These are phyloP conservation scores for Dictyostelium intermedium DNA, from an alignment of 78 protist genomes.

Conservation along the genomic window DNA sequence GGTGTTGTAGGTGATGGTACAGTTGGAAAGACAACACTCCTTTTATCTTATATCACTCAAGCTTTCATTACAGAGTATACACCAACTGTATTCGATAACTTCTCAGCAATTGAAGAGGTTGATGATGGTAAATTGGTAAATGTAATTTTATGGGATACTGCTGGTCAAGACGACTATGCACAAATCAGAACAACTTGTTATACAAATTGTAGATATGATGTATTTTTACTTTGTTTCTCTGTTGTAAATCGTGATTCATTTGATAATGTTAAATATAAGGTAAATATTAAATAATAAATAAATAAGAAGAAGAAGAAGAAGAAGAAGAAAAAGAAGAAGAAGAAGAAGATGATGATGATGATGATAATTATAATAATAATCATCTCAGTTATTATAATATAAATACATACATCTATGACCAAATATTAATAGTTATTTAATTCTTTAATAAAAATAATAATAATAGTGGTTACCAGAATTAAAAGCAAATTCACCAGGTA, in stretches of 20 bases:
- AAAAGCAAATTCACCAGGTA: conserved; percentile 69
- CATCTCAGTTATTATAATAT: no score
- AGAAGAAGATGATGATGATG: background rate
- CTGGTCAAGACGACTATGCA: conserved; percentile 86
- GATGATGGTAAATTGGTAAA: conserved; percentile 82
- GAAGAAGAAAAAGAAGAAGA: no score
- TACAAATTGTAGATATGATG: conserved; percentile 81
- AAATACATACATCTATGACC: no score
- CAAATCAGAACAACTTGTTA: conserved; percentile 81
- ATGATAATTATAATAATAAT: no score
- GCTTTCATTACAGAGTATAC: conserved; percentile 83
- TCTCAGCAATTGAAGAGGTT: conserved; percentile 83
- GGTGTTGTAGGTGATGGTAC: conserved; percentile 43
- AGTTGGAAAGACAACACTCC: conserved; percentile 79
- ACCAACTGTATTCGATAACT: conserved; percentile 82
- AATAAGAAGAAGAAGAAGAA: no score
- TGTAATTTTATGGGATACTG: conserved; percentile 80
- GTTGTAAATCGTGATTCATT: conserved; percentile 84
- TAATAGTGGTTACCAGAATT: conserved; percentile 81
- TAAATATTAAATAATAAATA: background rate
- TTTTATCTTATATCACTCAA: conserved; percentile 79
- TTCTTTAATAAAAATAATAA: no score
- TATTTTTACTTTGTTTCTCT: conserved; percentile 77
- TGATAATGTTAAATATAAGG: conserved; percentile 82
- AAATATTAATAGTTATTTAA: no score